Evolutionary conservation across 1,139 yeast species (phyloP).

Genomic region (Suhomyces panamericanus): DNA sequence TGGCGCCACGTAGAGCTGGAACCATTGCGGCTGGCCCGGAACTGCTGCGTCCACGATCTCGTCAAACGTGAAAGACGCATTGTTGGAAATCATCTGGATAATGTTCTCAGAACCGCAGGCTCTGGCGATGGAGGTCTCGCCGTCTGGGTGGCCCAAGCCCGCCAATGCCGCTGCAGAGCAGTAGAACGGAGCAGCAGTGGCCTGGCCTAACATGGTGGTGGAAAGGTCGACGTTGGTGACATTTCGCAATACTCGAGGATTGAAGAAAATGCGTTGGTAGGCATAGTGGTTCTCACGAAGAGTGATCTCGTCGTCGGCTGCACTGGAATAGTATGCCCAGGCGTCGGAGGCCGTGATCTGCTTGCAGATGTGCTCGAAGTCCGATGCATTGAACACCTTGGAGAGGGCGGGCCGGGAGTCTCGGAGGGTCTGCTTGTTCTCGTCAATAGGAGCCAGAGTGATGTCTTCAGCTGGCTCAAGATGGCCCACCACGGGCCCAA

Average conservation of each 20-base stretch:
- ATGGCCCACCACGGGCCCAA: conserved; percentile 24
- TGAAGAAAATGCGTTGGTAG: conserved; percentile 81
- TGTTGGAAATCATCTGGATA: conserved; percentile 79
- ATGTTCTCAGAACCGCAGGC: conserved; percentile 68
- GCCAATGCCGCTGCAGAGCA: conserved; percentile 82
- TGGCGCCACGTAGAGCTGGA: conserved; percentile 81
- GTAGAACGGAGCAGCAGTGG: conserved; percentile 59
- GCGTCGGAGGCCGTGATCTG: conserved; percentile 73
- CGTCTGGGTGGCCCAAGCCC: conserved; percentile 73
- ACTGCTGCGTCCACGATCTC: conserved; percentile 63
- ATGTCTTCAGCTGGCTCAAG: conserved; percentile 16
- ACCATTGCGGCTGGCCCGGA: conserved; percentile 75
- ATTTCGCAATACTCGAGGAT: conserved; percentile 79
- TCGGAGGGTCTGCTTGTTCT: conserved; percentile 28
- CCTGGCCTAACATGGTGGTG: conserved; percentile 44
- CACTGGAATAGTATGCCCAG: conserved; percentile 91
- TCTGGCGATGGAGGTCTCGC: conserved; percentile 74
- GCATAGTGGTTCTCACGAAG: conserved; percentile 87
- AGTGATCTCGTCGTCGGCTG: conserved; percentile 89
- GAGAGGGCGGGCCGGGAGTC: conserved; percentile 28
- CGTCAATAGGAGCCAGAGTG: conserved; percentile 23
- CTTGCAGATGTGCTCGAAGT: conserved; percentile 64
- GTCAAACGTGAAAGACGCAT: conserved; percentile 72
- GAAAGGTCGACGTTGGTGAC: conserved; percentile 48
- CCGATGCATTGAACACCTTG: conserved; percentile 48